Conservation (phyloP, 163 green algal species). For the Prototheca wickerhamii region DNA sequence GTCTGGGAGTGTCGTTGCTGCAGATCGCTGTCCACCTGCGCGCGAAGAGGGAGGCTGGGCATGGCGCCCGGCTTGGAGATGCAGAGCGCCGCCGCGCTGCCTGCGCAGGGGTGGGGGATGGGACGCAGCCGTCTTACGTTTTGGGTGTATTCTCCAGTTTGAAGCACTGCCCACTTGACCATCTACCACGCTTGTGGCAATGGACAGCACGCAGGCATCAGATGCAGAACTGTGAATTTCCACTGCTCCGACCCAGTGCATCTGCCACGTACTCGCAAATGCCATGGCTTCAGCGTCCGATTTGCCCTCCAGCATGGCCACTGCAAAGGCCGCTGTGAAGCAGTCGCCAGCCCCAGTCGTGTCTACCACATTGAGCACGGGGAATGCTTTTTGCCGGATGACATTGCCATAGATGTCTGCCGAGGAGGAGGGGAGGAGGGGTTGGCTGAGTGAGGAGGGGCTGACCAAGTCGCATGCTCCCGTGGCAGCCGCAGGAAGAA, state of each 20-base stretch:
- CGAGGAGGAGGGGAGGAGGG: not conserved
- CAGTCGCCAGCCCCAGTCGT: constrained; percentile 91
- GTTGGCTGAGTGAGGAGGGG: no score
- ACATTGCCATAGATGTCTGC: constrained; percentile 14
- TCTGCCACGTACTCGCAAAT: constrained; percentile 52
- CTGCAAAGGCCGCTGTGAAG: constrained; percentile 82
- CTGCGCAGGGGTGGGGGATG: no score
- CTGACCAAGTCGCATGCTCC: no score
- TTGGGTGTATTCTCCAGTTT: no score
- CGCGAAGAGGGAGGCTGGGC: constrained; percentile 59
- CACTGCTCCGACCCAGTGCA: no score
- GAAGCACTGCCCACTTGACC: no score
- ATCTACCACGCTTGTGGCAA: no score
- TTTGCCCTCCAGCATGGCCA: constrained; percentile 64
- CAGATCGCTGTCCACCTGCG: constrained; percentile 53
- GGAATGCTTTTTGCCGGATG: constrained; percentile 8
- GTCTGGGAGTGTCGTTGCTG: no score
- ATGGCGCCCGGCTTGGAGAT: constrained; percentile 65
- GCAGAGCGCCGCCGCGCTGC: constrained; percentile 59
- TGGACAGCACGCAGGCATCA: no score
- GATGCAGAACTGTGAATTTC: no score
- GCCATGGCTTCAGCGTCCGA: constrained; percentile 41
- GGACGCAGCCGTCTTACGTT: no score
- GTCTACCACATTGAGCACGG: constrained; percentile 61
- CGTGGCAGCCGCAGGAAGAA: no score